Conservation (phyloP, 2,329 filamentous ascomycete genomes). For the Penicillium occitanis region DNA sequence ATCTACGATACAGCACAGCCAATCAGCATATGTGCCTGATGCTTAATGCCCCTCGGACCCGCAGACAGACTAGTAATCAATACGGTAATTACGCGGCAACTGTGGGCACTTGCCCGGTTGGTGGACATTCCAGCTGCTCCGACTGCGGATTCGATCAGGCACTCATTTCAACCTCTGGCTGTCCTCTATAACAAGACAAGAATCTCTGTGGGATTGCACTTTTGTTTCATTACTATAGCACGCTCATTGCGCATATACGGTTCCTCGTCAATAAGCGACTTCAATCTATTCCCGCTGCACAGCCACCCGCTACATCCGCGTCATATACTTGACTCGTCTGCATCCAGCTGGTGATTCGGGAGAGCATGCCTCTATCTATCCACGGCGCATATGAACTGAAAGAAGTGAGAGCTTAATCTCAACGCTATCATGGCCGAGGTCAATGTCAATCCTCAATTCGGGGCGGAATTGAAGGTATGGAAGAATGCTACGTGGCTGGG, state of each 20-base stretch:
- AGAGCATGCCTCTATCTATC: constrained; percentile 15
- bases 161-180: not conserved
- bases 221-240: not conserved
- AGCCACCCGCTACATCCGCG: constrained; percentile 13
- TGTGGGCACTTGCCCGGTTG: constrained; percentile 15
- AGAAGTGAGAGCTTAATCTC: constrained; percentile 12
- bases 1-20: not conserved
- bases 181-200: not conserved
- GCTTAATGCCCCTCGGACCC: not conserved
- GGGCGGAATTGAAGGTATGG: constrained; percentile 84
- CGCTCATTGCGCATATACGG: not conserved
- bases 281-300: not conserved
- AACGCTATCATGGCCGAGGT: constrained; percentile 69
- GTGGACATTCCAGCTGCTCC: constrained; percentile 10
- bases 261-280: not conserved
- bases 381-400: constrained; percentile 19
- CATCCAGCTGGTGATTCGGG: not conserved
- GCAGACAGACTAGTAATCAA: not conserved
- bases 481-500: constrained; percentile 2
- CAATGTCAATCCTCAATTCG: constrained; percentile 82
- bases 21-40: constrained; percentile 5
- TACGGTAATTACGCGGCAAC: constrained; percentile 14
- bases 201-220: not conserved
- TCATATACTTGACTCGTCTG: constrained; percentile 3
- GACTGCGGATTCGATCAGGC: not conserved